Evolutionary conservation across 1,284 basidiomycete species (phyloP), one percentile per base, ranked within the genome.

Genomic region (Rhizoctonia solani): DNA sequence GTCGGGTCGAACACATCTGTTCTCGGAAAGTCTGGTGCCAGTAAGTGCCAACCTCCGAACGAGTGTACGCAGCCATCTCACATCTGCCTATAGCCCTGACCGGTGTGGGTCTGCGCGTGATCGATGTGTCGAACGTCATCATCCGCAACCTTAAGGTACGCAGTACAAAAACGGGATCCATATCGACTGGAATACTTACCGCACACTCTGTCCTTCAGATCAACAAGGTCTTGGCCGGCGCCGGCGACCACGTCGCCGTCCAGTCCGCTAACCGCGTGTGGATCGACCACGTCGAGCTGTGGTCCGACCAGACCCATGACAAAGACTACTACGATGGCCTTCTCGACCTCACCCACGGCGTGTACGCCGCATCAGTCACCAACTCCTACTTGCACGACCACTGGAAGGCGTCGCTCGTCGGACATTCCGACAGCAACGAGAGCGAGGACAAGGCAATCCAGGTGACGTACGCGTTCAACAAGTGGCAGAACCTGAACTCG

Each of bases 131-230:
- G n/a, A n/a, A n/a, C n/a, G n/a, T n/a, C n/a, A n/a, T n/a, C n/a
- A n/a, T n/a, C n/a, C n/a, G n/a, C n/a, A 37, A 82, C 82, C 67
- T 80, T 82, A 55, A 83, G 37, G 82, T 71, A 77, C 82, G 82
- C n/a, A n/a, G n/a, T n/a, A 82, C 71, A 72, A 82, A 71, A 81
- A 67, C 55, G 29, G 67, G 32, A 23, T 46, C 21, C 8, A 14
- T 9, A 46, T 5, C 21, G 8, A 46, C n/a, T 46, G 19, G 9
- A 21, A 6, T 27, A 19, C 23, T 52, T 9, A 27, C 14, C 11
- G 5, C 8, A 6, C 6, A 8, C 49, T 6, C 29, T 13, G 9
- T 19, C 27, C 19, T 37, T 4, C 42, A 81, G 72, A 79, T 83
- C 63, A 79, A 79, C 46, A 82, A 82, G 72, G 81, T 83, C 25